Conservation (phyloP, 2,329 filamentous ascomycete species). For the Microcyclosporella mali region DNA sequence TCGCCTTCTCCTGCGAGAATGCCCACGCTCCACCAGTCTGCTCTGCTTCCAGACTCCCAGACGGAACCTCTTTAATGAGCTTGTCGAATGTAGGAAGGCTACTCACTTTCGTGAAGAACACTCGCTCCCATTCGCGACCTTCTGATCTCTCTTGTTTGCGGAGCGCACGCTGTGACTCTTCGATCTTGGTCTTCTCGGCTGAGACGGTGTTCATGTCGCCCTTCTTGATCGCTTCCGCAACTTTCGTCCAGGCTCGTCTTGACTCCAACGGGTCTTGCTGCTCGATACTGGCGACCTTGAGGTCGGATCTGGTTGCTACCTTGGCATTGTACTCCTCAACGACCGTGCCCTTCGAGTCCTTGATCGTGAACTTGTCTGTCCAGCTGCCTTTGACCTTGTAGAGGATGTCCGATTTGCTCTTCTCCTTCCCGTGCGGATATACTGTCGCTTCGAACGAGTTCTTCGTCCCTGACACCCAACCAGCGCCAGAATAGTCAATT, state of each 20-base stretch:
- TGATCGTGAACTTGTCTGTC: constrained; percentile 76
- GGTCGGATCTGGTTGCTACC: constrained; percentile 52
- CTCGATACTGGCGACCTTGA: constrained; percentile 66
- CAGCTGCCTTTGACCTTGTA: constrained; percentile 88
- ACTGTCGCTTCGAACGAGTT: constrained; percentile 76
- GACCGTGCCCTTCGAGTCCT: constrained; percentile 52
- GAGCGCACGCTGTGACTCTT: constrained; percentile 75
- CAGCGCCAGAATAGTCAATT: constrained; percentile 88
- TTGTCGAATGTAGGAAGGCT: constrained; percentile 41
- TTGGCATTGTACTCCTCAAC: constrained; percentile 44
- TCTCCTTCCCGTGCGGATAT: constrained; percentile 63
- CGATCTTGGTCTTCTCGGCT: constrained; percentile 78
- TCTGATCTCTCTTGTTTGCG: constrained; percentile 70
- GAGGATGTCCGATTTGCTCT: constrained; percentile 52
- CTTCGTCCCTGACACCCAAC: constrained; percentile 94
- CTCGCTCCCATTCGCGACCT: constrained; percentile 69
- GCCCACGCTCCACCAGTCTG: constrained; percentile 67
- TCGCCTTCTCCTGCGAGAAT: constrained; percentile 54
- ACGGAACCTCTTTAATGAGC: constrained; percentile 42
- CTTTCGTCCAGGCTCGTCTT: constrained; percentile 78
- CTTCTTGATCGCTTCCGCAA: constrained; percentile 70
- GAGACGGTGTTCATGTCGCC: constrained; percentile 80
- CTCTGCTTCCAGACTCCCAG: constrained; percentile 47
- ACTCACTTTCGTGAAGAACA: constrained; percentile 62
- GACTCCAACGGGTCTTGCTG: constrained; percentile 83